These are phyloP conservation scores for Lipomyces yamanashiensis DNA, from an alignment of 805 yeast genomes.

Conservation along the genomic window DNA sequence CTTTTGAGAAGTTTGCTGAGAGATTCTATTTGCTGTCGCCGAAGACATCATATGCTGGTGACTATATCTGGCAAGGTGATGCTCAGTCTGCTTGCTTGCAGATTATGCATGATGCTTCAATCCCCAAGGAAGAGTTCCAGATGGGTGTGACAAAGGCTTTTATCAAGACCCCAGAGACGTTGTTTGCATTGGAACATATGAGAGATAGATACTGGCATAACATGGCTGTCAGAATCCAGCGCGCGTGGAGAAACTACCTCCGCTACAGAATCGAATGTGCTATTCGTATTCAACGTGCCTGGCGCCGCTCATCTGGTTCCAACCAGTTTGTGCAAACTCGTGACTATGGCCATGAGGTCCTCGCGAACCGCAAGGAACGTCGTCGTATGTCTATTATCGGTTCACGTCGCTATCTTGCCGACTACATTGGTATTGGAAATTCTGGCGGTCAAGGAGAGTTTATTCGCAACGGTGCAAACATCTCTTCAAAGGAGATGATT, in stretches of 20 bases:
- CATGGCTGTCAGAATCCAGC: conserved; percentile 96
- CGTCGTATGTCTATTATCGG: conserved; percentile 87
- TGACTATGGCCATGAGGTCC: conserved; percentile 75
- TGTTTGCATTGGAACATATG: conserved; percentile 93
- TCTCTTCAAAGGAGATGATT: conserved; percentile 61
- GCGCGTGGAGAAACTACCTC: conserved; percentile 90
- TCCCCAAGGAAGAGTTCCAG: conserved; percentile 83
- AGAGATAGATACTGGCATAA: conserved; percentile 97
- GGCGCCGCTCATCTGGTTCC: conserved; percentile 81
- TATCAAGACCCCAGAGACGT: conserved; percentile 94
- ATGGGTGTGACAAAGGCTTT: conserved; percentile 90
- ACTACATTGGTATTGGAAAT: conserved; percentile 84
- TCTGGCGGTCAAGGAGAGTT: conserved; percentile 76
- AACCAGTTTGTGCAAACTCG: conserved; percentile 82
- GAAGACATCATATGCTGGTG: conserved; percentile 90
- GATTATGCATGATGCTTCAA: conserved; percentile 62
- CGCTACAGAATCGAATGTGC: conserved; percentile 88
- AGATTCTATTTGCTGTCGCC: conserved; percentile 87
- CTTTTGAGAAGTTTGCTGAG: conserved; percentile 94
- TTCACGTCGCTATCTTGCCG: conserved; percentile 90
- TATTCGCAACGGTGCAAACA: conserved; percentile 50
- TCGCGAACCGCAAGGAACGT: conserved; percentile 82
- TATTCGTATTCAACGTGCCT: conserved; percentile 73
- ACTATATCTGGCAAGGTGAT: conserved; percentile 67
- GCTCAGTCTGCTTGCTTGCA: conserved; percentile 58